Evolutionary conservation across 257 asterid species (phyloP), one percentile per base, ranked within the genome.

Genomic region (Anisodus acutangulus): DNA sequence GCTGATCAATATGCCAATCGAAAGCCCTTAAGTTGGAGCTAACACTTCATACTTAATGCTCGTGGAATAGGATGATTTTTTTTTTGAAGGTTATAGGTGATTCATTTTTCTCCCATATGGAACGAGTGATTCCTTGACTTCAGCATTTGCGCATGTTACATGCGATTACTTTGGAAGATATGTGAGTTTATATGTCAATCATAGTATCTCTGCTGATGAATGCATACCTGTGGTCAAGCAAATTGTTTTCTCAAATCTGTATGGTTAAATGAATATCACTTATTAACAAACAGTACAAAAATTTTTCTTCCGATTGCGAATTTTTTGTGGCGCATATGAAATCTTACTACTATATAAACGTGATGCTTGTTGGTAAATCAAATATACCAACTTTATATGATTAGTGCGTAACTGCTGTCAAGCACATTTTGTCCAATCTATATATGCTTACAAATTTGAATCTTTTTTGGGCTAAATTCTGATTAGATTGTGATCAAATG

Each of bases 191-290:
- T 41, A 69, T 16, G 31, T 69, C 35, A 47, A 13, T 22, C 59
- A 72, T 72, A 31, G 35, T 31, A 72, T 72, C 80, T 72, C 9
- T 6, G 10, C 19, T 72, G 80, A 72, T 72, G 59, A 19, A 72
- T 19, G 58, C 6, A 43, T 72, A 19, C n/a, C 80, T 10, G 80
- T 5, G 58, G 39, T 16, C 39, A 71, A 31, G 35, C 35, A 31
- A 31, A 43, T n/a, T 4, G 39, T 45, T 71, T 45, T 45, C 58
- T 71, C 37, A 71, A 45, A 31, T 31, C 35, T 31, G 35, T 31
- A 31, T 19, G 9, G 58, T 71, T 72, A 19, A 19, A 47, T 72
- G 80, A 64, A 45, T n/a, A 47, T 72, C 19, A 47, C n/a, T 45
- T 47, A 47, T 47, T 11, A 19, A 72, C 10, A 4, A 49, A 72